Evolutionary conservation across 805 yeast genomes (phyloP).

Genomic region (Saturnispora ahearnii): DNA sequence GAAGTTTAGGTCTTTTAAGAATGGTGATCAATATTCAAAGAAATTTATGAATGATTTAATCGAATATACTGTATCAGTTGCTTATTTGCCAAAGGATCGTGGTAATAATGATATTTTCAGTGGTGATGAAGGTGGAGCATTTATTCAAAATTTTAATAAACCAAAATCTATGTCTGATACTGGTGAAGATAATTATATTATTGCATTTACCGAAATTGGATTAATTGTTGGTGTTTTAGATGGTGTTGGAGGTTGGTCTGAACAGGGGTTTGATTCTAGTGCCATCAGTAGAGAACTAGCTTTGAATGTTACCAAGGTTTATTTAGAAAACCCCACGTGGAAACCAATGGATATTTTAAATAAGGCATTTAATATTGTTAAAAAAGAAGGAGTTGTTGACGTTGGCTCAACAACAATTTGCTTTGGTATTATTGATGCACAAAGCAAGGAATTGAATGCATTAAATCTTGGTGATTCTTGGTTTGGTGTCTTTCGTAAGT

Average conservation of each 20-base stretch:
- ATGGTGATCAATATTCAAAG: constrained; percentile 24
- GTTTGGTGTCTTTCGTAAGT: constrained; percentile 69
- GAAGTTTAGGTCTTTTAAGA: constrained; percentile 21
- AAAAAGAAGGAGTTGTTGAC: constrained; percentile 48
- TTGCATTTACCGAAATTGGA: constrained; percentile 35
- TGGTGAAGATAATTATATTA: constrained; percentile 71
- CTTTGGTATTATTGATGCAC: constrained; percentile 57
- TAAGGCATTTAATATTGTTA: constrained; percentile 47
- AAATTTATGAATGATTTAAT: constrained; percentile 21
- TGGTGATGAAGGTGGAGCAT: constrained; percentile 20
- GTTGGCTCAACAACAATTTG: constrained; percentile 96
- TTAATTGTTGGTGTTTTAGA: constrained; percentile 79
- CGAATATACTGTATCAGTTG: constrained; percentile 52
- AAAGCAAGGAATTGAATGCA: constrained; percentile 44
- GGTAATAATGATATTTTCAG: constrained; percentile 27
- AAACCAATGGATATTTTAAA: constrained; percentile 42
- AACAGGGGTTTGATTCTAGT: constrained; percentile 81
- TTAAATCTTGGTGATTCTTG: constrained; percentile 94
- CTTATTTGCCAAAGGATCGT: constrained; percentile 67
- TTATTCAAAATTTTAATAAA: constrained; percentile 20
- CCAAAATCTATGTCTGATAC: constrained; percentile 42
- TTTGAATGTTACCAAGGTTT: constrained; percentile 38
- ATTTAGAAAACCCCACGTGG: constrained; percentile 18
- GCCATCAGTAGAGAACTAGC: constrained; percentile 81
- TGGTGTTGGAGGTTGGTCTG: constrained; percentile 98